phyloP scores from a whole-genome alignment of 2,329 filamentous ascomycete species.

The Aspergillus piperis region DNA sequence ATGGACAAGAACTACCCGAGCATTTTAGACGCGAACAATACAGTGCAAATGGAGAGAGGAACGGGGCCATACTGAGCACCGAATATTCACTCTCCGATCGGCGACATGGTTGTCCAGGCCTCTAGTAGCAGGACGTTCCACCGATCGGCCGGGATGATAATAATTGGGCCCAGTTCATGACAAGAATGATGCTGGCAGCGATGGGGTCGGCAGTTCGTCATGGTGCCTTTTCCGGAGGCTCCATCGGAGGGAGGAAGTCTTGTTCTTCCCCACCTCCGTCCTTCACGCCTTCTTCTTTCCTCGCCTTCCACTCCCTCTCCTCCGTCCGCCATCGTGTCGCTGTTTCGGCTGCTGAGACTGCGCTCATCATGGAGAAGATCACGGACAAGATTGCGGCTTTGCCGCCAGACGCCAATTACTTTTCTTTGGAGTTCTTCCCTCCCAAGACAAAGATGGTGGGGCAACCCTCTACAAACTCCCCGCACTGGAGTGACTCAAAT shows the following conservation, averaged over 20 bases:
- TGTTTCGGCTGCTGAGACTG: slow-evolving; percentile 5
- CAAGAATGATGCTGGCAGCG: background rate
- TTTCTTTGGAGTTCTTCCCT: slow-evolving; percentile 98
- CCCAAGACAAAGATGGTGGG: slow-evolving; percentile 87
- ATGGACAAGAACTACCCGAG: background rate
- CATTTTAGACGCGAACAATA: background rate
- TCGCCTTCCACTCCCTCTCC: slow-evolving; percentile 20
- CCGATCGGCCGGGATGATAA: background rate
- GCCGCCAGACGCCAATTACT: slow-evolving; percentile 78
- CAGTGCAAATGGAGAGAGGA: background rate
- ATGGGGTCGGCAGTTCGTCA: slow-evolving; percentile 7
- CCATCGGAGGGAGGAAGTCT: background rate
- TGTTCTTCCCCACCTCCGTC: slow-evolving; percentile 24
- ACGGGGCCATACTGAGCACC: background rate
- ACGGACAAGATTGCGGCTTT: slow-evolving; percentile 93
- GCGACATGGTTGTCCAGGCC: background rate
- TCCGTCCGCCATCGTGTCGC: slow-evolving; percentile 1
- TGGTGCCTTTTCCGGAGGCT: slow-evolving; percentile 8
- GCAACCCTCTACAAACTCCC: slow-evolving; percentile 24
- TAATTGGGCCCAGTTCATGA: background rate
- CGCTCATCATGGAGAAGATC: slow-evolving; percentile 72
- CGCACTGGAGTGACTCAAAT: slow-evolving; percentile 20
- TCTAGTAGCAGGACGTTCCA: background rate
- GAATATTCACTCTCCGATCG: background rate
- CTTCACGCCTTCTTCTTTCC: slow-evolving; percentile 22